Conservation (phyloP, 1,284 basidiomycete species). For the Peniophora sp. region DNA sequence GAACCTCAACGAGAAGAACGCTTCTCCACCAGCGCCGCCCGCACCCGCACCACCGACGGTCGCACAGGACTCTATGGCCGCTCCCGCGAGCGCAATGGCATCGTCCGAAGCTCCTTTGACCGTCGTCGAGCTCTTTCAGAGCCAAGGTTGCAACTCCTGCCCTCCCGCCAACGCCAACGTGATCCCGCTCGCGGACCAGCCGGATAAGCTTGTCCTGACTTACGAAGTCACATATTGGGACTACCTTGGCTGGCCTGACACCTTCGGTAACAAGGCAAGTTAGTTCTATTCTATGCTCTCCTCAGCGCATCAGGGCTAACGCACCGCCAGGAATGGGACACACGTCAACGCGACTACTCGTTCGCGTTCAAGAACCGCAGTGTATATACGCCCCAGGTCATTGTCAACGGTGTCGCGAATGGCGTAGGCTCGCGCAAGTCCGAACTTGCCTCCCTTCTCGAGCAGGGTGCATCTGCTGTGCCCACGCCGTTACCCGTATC, state of each 20-base stretch:
- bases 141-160: constrained; percentile 1
- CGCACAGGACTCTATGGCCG: background rate
- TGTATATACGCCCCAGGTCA: constrained; percentile 1
- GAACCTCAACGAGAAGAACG: background rate
- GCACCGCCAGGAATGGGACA: background rate
- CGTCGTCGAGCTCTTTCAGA: constrained; percentile 1
- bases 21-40: background rate
- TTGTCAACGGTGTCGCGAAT: background rate
- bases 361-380: background rate
- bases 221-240: constrained; percentile 2
- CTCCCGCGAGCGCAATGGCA: background rate
- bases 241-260: background rate
- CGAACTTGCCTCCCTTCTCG: background rate
- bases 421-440: constrained; percentile 1
- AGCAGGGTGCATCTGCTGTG: background rate
- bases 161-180: background rate
- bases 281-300: background rate
- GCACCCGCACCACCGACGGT: background rate
- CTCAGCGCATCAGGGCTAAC: too few species aligned
- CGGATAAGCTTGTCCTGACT: background rate
- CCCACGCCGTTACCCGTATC: background rate
- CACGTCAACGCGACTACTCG: background rate
- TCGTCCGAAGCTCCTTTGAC: background rate
- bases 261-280: background rate
- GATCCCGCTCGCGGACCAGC: background rate